Base-by-base conservation (phyloP, 192 early-diverging fungal genomes). In the Podochytrium sp. region DNA sequence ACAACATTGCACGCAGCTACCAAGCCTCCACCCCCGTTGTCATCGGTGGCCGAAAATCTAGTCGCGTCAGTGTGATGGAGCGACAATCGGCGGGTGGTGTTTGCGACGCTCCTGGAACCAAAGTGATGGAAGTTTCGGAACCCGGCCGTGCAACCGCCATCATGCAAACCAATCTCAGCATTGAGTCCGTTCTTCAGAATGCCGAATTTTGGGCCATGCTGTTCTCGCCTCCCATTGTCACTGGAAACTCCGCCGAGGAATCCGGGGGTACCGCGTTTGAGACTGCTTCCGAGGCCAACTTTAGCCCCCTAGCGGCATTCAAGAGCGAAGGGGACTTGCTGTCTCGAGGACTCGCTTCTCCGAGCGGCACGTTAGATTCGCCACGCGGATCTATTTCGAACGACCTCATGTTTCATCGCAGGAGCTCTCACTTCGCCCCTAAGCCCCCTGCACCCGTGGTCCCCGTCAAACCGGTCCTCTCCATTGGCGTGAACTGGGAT, bases 401-500 rank as follows among this genome's bases (percentile, higher is more conserved):
- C 55, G 38, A 35, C 53, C 18, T 67, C 52, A 33, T 77, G 34
- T 53, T 67, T 67, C 55, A 71, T 65, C 25, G 65, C 7, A 7
- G 73, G 69, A 39, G 20, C n/a, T 50, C 53, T 30, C 43, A 67
- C 35, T n/a, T 12, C 4, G 27, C 58, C 27, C 64, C 65, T 37
- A 69, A 38, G n/a, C 27, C 62, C 27, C 35, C 39, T 27, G 53
- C 60, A 32, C 43, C 71, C 49, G 40, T 69, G n/a, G 30, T 33
- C n/a, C 37, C 43, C 29, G 23, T 27, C 27, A 51, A 27, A 51
- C 75, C 32, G 60, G 61, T 61, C 51, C 65, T 53, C 39, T 64
- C 40, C 29, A 69, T 69, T 63, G 75, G 79, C 12, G 39, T 51
- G 55, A 58, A 34, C 37, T 74, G 60, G 50, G 77, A 81, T 39